Percentiles rank a stretch among this genome's conserved stretches.
Conservation (phyloP, 2,329 filamentous ascomycete species). For the Paecilomyces niveus region DNA sequence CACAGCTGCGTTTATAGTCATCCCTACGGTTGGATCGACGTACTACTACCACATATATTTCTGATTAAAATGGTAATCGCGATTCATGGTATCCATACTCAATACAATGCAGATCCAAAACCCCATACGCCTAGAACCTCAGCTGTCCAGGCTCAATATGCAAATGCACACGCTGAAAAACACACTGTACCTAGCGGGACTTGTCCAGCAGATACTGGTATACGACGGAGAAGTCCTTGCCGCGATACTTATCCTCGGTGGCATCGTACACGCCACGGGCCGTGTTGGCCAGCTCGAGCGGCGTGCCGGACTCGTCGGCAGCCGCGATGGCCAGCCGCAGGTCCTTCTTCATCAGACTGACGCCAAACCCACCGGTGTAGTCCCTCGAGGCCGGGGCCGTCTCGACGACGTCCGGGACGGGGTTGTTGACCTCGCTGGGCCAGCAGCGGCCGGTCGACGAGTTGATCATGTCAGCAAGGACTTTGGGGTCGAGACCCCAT, state of each 20-base stretch:
- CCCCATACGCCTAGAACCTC: neutral
- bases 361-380: slow-evolving; percentile 70
- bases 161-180: neutral
- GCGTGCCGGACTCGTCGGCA: slow-evolving; percentile 59
- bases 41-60: too few species aligned
- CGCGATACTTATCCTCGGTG: slow-evolving; percentile 57
- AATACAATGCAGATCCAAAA: neutral
- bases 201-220: slow-evolving; percentile 57
- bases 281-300: slow-evolving; percentile 56
- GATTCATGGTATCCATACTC: neutral
- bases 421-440: slow-evolving; percentile 94
- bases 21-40: too few species aligned
- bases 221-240: slow-evolving; percentile 74
- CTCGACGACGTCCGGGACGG: slow-evolving; percentile 75
- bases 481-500: slow-evolving; percentile 57
- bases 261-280: slow-evolving; percentile 62
- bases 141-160: neutral
- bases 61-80: neutral
- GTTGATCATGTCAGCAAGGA: slow-evolving; percentile 81
- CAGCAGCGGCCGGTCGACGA: slow-evolving; percentile 91
- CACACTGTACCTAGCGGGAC: slow-evolving; percentile 30
- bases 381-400: slow-evolving; percentile 67
- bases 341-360: slow-evolving; percentile 76
- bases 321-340: slow-evolving; percentile 65
- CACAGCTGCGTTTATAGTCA: too few species aligned